Evolutionary conservation across 306 rosid species (phyloP).

Genomic region (Acacia crassicarpa): DNA sequence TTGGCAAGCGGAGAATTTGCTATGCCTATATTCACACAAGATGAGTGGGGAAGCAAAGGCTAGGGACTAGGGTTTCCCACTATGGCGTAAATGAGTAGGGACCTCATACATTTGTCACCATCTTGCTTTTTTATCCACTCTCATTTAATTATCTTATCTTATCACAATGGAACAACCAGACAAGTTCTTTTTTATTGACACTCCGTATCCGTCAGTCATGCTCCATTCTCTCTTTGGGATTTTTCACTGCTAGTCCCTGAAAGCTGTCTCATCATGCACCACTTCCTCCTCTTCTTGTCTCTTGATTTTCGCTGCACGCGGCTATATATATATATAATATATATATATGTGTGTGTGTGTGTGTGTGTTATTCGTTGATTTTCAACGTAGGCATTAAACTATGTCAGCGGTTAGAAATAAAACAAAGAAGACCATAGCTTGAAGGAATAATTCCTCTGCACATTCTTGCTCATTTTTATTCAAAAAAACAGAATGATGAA

Average conservation of each 20-base stretch:
- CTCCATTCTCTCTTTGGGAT: not conserved
- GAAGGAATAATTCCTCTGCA: not conserved
- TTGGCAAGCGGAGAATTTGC: not conserved
- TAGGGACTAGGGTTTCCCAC: not conserved
- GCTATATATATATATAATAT: not conserved
- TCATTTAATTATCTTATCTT: not conserved
- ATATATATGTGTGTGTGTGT: too few relatives aligned
- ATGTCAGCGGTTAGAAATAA: not conserved
- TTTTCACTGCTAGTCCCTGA: not conserved
- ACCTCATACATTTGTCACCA: not conserved
- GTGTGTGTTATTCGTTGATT: not conserved
- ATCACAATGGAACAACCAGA: not conserved
- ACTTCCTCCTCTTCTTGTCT: not conserved
- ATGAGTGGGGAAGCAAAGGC: not conserved
- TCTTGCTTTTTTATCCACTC: not conserved
- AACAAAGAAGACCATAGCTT: not conserved
- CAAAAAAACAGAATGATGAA: not conserved
- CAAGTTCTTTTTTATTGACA: not conserved
- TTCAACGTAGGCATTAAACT: not conserved
- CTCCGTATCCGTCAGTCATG: not conserved
- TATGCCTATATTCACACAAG: not conserved
- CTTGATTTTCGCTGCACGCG: not conserved
- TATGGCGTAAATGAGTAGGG: not conserved
- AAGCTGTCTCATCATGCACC: not conserved
- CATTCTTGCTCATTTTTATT: not conserved